Evolutionary conservation across 2,329 filamentous ascomycete species (phyloP), one percentile per base, ranked within the genome.

Genomic region (Thelonectria blattea): DNA sequence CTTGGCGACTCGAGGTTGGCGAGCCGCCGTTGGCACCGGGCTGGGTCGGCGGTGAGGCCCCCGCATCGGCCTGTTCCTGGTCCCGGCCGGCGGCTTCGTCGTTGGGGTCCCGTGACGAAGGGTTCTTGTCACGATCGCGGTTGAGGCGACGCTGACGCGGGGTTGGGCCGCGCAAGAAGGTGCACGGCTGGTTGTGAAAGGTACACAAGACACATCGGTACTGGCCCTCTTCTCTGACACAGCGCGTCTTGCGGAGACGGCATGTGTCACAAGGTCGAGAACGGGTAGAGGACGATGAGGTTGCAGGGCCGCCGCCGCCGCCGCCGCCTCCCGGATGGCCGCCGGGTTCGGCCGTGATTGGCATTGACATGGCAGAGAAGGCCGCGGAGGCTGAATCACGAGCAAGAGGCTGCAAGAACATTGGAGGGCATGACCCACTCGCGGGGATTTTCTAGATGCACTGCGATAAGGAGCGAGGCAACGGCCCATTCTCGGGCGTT

Each of bases 171-270:
- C 73, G 72, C 52, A 88, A 79, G 71, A 88, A 90, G 22, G 87
- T 89, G 73, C 87, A 89, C 63, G 86, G 83, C 70, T 88, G 85
- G 72, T 85, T 85, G 75, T 89, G 86, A 72, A 89, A 88, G 63
- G 84, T 82, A 74, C 87, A 90, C 60, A 89, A 77, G 50, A 88
- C 85, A 71, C 87, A 90, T 65, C 84, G 80, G 45, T 80, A 78
- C 65, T 81, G 81, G 57, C 80, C 82, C 53, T 87, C 83, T 70
- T 88, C 83, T 68, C 87, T 83, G 50, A 88, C 87, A 71, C 87
- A 90, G 67, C 86, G 84, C 65, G 83, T 85, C 77, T 90, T 90
- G 65, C 87, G 83, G 70, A 85, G 80, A 61, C 87, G 81, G 72
- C 87, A 90, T 56, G 85, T 86, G 77, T 90, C 87, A 74, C 84